These are phyloP conservation scores for Periconia sp. DNA, from an alignment of 2,329 filamentous ascomycete species.

Conservation along the genomic window DNA sequence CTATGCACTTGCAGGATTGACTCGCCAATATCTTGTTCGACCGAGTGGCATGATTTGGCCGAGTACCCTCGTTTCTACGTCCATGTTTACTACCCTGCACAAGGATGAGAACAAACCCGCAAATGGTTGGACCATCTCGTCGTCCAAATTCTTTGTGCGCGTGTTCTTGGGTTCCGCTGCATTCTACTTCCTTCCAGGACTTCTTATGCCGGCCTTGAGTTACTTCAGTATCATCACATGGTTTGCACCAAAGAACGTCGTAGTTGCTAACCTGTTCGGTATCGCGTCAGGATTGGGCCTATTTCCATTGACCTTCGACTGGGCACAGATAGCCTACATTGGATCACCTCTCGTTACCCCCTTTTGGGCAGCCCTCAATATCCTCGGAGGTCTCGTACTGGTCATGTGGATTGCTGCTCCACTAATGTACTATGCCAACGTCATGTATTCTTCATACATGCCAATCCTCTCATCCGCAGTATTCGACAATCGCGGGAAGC, in stretches of 20 bases:
- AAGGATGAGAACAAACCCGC: constrained; percentile 80
- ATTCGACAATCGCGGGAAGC: constrained; percentile 79
- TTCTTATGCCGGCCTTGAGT: constrained; percentile 80
- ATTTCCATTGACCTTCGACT: constrained; percentile 86
- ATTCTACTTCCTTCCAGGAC: constrained; percentile 84
- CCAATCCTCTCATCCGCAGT: constrained; percentile 82
- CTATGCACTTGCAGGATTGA: constrained; percentile 82
- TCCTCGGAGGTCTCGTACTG: constrained; percentile 74
- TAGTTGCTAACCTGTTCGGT: constrained; percentile 83
- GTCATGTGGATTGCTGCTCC: constrained; percentile 86
- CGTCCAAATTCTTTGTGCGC: constrained; percentile 81
- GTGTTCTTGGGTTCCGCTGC: constrained; percentile 71
- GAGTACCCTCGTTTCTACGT: constrained; percentile 81
- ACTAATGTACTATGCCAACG: constrained; percentile 77
- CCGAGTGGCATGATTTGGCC: constrained; percentile 93
- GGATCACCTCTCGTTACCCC: constrained; percentile 81
- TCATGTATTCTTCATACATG: constrained; percentile 81
- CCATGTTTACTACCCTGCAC: constrained; percentile 86
- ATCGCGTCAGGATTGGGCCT: constrained; percentile 81
- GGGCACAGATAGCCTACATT: constrained; percentile 86
- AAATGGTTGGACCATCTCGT: constrained; percentile 78
- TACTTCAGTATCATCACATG: constrained; percentile 90
- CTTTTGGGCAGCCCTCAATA: constrained; percentile 85
- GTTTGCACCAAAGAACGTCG: constrained; percentile 84
- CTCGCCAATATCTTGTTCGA: constrained; percentile 77